These are phyloP conservation scores for Leishmania amazonensis DNA, from an alignment of 208 protist genomes.

Conservation along the genomic window DNA sequence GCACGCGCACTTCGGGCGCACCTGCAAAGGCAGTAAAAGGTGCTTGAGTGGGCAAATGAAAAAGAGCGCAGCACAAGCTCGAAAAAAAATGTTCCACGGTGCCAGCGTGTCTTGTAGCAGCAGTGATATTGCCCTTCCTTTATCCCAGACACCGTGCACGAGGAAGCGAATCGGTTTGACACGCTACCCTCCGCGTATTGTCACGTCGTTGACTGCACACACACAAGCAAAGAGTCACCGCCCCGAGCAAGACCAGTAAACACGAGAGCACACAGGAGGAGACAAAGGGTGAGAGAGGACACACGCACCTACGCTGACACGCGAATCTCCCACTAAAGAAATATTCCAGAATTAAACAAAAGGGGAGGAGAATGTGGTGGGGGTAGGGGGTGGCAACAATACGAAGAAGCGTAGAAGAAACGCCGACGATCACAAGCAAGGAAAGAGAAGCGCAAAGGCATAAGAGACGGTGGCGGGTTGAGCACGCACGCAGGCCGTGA, in stretches of 20 bases:
- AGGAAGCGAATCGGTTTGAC: neutral
- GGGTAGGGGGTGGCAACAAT: too few relatives aligned
- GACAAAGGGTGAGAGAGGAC: neutral
- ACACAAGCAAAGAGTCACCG: neutral
- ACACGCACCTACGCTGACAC: neutral
- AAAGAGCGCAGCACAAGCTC: neutral
- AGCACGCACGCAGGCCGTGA: neutral
- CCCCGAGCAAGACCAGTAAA: neutral
- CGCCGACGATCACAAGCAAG: too few relatives aligned
- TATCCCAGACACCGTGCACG: neutral
- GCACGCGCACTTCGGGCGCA: neutral
- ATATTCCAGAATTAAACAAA: neutral
- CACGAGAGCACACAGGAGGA: neutral
- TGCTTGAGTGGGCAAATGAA: too few relatives aligned
- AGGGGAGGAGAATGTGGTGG: neutral
- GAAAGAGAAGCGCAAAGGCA: neutral
- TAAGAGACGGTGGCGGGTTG: neutral
- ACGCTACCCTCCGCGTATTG: neutral
- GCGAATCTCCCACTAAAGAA: neutral
- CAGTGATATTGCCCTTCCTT: neutral
- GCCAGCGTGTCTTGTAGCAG: neutral
- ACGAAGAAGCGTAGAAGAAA: neutral
- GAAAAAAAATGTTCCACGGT: neutral
- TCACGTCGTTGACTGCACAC: neutral
- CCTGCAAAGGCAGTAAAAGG: too few relatives aligned